A percentile compares a stretch with the other conserved stretches of the same genome.
Conservation (phyloP, 2,329 filamentous ascomycete genomes). For the Fusarium neocosmosporiellum region DNA sequence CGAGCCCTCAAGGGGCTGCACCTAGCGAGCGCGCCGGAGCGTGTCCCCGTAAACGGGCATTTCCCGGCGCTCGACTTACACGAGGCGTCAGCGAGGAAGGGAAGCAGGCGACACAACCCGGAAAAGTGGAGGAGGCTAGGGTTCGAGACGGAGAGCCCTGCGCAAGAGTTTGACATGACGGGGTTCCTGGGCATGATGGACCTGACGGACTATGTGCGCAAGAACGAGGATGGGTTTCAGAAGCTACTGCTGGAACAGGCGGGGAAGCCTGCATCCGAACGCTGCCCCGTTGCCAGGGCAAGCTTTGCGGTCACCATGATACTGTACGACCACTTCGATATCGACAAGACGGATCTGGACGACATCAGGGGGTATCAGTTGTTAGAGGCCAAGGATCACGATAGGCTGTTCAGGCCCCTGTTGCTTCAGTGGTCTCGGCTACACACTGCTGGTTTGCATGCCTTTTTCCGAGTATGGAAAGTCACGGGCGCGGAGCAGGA, state of each 20-base stretch:
- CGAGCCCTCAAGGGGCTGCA: constrained; percentile 88
- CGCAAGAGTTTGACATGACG: constrained; percentile 83
- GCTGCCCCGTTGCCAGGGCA: constrained; percentile 88
- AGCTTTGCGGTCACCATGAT: constrained; percentile 89
- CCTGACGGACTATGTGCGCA: constrained; percentile 90
- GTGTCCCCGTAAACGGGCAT: constrained; percentile 53
- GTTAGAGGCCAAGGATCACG: constrained; percentile 81
- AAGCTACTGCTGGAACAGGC: constrained; percentile 93
- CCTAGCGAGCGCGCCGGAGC: constrained; percentile 79
- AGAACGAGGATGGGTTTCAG: constrained; percentile 91
- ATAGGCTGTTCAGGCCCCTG: constrained; percentile 87
- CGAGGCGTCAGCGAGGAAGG: constrained; percentile 60
- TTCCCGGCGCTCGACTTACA: constrained; percentile 51
- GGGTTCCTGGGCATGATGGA: constrained; percentile 99
- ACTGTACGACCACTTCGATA: constrained; percentile 94
- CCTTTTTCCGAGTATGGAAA: constrained; percentile 95
- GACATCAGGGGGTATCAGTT: constrained; percentile 81
- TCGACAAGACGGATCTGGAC: constrained; percentile 84
- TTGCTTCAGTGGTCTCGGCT: constrained; percentile 93
- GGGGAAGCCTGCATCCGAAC: constrained; percentile 73
- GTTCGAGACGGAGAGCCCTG: constrained; percentile 90
- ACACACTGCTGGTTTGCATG: constrained; percentile 85
- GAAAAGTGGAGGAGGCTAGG: constrained; percentile 94
- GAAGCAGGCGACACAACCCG: constrained; percentile 79
- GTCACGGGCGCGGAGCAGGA: constrained; percentile 83